phyloP scores from a whole-genome alignment of 352 stramenopile species.

The Phytophthora lateralis region DNA sequence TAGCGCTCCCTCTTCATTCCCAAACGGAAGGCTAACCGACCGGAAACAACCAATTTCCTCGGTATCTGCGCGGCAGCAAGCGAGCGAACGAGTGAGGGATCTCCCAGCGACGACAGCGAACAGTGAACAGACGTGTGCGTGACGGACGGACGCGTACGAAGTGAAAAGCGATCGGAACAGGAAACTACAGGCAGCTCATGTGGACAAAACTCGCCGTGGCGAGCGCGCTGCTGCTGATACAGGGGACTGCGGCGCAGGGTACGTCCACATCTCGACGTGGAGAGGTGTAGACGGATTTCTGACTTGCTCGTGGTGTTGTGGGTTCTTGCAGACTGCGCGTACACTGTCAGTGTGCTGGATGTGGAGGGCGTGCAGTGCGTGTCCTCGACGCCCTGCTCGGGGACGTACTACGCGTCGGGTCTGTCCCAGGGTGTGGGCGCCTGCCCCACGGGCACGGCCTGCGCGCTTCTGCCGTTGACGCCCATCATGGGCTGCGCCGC shows the following conservation, averaged over 20 bases:
- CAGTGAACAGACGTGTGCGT: constrained; percentile 11
- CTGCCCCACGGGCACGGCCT: constrained; percentile 58
- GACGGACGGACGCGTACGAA: constrained; percentile 14
- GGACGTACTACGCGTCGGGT: constrained; percentile 56
- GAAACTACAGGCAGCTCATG: constrained; percentile 24
- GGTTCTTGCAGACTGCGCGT: constrained; percentile 47
- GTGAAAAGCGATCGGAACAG: constrained; percentile 1
- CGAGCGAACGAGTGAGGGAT: background rate
- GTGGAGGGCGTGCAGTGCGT: constrained; percentile 61
- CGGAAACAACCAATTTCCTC: constrained; percentile 35
- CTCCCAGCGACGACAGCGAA: background rate
- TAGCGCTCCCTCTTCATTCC: constrained; percentile 39
- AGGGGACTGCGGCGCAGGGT: constrained; percentile 13
- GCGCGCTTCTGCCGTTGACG: constrained; percentile 63
- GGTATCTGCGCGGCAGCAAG: constrained; percentile 33
- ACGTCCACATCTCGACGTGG: background rate
- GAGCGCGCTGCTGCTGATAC: constrained; percentile 22
- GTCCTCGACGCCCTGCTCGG: constrained; percentile 56
- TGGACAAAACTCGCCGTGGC: constrained; percentile 30
- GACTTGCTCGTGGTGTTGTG: background rate
- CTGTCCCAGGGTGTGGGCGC: constrained; percentile 55
- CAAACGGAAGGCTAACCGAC: constrained; percentile 44
- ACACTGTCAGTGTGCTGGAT: constrained; percentile 72
- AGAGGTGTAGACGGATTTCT: background rate
- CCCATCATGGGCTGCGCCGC: constrained; percentile 73